Base-by-base conservation (phyloP, 1,139 yeast species). In the Hemisphaericaspora xylanilytica region DNA sequence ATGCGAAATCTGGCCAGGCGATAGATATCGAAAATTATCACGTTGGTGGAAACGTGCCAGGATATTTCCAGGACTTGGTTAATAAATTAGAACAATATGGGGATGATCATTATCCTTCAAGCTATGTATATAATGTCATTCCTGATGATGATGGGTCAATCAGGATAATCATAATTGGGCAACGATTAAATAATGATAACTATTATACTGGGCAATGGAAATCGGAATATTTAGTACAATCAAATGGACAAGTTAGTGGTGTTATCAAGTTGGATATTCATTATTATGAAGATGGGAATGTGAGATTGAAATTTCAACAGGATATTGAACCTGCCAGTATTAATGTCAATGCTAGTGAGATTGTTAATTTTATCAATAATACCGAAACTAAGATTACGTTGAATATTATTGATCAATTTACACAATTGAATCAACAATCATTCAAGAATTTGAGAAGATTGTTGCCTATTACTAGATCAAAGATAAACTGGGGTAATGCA, bases 271-370 rank as follows among this genome's bases (percentile, higher is more conserved):
- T 89, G 30, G 92, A 86, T 48, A 85, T 90, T 33, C 98, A 92
- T 61, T 92, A 90, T 62, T 92, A 78, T 58, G 98, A 92, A 63
- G 97, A 92, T 51, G 98, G 98, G 22, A 92, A 92, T 54, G 97
- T 92, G 15, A 73, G 94, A 37, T 75, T 92, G 51, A 80, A 78
- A 48, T 77, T 83, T 20, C 60, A 62, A 8, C 76, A 79, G 39
- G 56, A 58, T n/a, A 53, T 74, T 2, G 56, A 56, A 5, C 55
- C 58, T 3, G 35, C 51, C 3, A 45, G 45, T 2, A 28, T 16
- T 11, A 41, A 26, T 5, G 39, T 39, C 10, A 45, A 45, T 32
- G 61, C 66, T 6, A 55, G 59, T 10, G 59, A 58, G 2, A 63
- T 84, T 15, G 72, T 79, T 33, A 68, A 70, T 42, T 61, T 72